Evolutionary conservation across 176 grass and related monocot genomes (phyloP).

Genomic region (Elaeis guineensis): DNA sequence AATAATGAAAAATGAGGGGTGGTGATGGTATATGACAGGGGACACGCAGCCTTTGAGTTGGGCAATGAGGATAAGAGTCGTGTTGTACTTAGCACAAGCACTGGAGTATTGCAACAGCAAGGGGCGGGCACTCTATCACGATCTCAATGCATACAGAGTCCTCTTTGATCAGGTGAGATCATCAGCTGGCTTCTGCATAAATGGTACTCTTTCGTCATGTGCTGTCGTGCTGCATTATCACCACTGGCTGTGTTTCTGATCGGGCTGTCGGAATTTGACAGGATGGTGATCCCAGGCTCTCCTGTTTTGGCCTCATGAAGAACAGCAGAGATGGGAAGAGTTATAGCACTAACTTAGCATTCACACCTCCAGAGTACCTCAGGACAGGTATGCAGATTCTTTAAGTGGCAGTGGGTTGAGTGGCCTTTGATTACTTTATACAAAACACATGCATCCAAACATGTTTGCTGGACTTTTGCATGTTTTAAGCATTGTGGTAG

Average conservation of each 20-base stretch:
- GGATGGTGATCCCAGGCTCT: constrained; percentile 25
- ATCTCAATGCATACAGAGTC: constrained; percentile 58
- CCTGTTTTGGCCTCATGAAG: constrained; percentile 16
- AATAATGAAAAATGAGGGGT: constrained; percentile 6
- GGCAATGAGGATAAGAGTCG: constrained; percentile 50
- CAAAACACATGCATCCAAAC: no score
- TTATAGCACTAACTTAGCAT: constrained; percentile 46
- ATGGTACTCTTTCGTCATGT: not conserved
- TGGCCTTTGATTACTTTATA: no score
- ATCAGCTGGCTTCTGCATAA: no score
- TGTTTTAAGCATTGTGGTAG: no score
- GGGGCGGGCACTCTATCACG: constrained; percentile 40
- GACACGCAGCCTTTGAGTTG: constrained; percentile 41
- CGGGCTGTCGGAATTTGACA: not conserved
- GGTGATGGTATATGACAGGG: constrained; percentile 24
- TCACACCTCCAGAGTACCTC: constrained; percentile 88
- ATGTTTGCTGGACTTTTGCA: no score
- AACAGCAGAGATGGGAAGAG: constrained; percentile 15
- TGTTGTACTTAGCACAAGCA: constrained; percentile 33
- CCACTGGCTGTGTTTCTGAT: not conserved
- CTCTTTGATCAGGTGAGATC: constrained; percentile 41
- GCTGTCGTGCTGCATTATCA: no score
- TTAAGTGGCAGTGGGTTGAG: no score
- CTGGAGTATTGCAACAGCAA: constrained; percentile 43
- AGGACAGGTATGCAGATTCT: constrained; percentile 50